Evolutionary conservation across 768 basidiomycete genomes (phyloP), one percentile per base, ranked within the genome.

Genomic region (Brasilioporus rufonigricans): DNA sequence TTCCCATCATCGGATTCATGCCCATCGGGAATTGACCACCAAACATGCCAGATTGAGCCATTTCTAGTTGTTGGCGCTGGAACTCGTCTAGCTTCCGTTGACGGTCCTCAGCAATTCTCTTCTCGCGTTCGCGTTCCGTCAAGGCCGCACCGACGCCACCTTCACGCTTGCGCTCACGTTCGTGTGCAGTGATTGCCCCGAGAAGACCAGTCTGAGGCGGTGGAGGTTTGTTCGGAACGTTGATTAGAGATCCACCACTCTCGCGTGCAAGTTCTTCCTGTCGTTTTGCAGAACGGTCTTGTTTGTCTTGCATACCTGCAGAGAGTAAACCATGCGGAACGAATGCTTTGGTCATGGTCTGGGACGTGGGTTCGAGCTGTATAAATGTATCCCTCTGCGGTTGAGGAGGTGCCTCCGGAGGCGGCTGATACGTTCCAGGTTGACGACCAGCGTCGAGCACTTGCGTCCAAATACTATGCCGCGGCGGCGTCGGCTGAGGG

Each of bases 221-320:
- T 0, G 92, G 93, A 0, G 95, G 93, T 67, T 96, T 96, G 65
- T 86, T 84, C 5, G 92, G 93, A n/a, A 99, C 92, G 68, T 96
- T 95, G 75, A 98, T 86, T 50, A 98, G 80, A 5, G 93, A 93
- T 16, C 84, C 90, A 27, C 97, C 97, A 8, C 80, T 86, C 73
- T 97, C 95, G 33, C 95, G 80, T 11, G 97, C 97, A 12, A 91
- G 73, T 69, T 97, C 92, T 69, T 99, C 96, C 65, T 98, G 93
- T 49, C 88, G 81, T 71, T 95, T 95, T 2, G 97, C 97, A 29
- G 94, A 97, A 33, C 96, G 84, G 66, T 97, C 94, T 69, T 95
- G 87, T 69, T 93, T 93, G 69, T 98, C 95, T 65, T 96, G 92
- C 60, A 98, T 78, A 35, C 97, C 97, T 50, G 93, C 93, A 54